Evolutionary conservation across 2,329 filamentous ascomycete species (phyloP).

Genomic region (Talaromyces atroroseus): DNA sequence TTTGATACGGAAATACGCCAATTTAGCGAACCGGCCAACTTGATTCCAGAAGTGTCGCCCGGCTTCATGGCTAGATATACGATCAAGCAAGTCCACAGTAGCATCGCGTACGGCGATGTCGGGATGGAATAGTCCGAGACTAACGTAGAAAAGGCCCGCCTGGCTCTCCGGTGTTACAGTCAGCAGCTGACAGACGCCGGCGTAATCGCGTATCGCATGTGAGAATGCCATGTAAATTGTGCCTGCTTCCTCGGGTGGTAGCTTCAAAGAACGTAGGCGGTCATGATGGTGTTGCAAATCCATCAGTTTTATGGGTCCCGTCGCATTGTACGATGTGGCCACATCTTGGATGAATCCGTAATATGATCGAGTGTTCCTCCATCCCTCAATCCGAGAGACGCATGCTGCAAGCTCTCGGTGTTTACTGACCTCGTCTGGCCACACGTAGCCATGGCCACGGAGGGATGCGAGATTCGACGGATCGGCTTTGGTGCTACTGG

Average conservation of each 20-base stretch:
- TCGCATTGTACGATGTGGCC: constrained; percentile 34
- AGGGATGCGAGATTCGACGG: constrained; percentile 48
- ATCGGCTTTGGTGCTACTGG: constrained; percentile 34
- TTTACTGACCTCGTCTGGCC: constrained; percentile 76
- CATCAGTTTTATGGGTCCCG: constrained; percentile 35
- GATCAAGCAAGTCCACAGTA: constrained; percentile 73
- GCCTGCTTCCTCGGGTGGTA: constrained; percentile 68
- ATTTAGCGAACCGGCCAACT: constrained; percentile 79
- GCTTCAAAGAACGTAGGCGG: constrained; percentile 73
- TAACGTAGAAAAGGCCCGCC: constrained; percentile 84
- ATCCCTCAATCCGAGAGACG: constrained; percentile 88
- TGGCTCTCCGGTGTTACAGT: constrained; percentile 79
- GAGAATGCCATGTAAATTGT: constrained; percentile 81
- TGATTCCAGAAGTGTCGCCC: constrained; percentile 89
- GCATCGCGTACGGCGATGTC: constrained; percentile 70
- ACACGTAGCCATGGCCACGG: constrained; percentile 88
- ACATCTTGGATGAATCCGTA: constrained; percentile 83
- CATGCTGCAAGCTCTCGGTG: constrained; percentile 85
- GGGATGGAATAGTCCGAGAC: constrained; percentile 86
- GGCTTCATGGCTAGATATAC: constrained; percentile 79
- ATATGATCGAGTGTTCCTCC: constrained; percentile 92
- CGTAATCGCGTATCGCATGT: constrained; percentile 70
- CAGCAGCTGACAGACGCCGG: constrained; percentile 78
- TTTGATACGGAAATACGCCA: constrained; percentile 75
- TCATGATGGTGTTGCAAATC: constrained; percentile 92